Percentiles rank a stretch among this genome's conserved stretches.
phyloP scores from a whole-genome alignment of 345 rosid species.

The Laguncularia racemosa region DNA sequence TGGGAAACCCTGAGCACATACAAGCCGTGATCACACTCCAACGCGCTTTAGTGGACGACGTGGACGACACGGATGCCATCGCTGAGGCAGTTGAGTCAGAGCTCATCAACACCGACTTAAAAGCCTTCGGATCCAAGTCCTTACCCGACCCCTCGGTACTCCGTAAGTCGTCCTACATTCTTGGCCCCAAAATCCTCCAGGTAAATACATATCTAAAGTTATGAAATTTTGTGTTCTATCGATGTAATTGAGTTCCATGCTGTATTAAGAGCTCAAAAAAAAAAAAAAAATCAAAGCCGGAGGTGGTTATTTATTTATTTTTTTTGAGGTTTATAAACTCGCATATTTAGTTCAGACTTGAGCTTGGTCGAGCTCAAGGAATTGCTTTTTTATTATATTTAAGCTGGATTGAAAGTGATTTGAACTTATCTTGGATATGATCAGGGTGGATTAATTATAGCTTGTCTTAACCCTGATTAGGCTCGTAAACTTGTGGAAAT shows the following conservation, averaged over 20 bases:
- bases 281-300: no score
- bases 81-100: constrained; percentile 60
- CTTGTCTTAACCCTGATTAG: no score
- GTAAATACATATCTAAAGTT: constrained; percentile 13
- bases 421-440: no score
- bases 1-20: constrained; percentile 37
- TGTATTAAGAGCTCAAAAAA: neutral
- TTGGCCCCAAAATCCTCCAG: constrained; percentile 82
- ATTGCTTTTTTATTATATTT: no score
- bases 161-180: constrained; percentile 48
- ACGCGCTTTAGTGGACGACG: constrained; percentile 38
- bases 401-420: no score
- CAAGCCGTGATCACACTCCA: constrained; percentile 27
- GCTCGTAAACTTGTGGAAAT: no score
- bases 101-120: constrained; percentile 70
- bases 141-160: constrained; percentile 39
- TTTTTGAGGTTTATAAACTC: no score
- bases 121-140: constrained; percentile 54
- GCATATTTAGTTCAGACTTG: no score
- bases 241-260: neutral
- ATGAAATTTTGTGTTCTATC: neutral
- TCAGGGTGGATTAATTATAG: no score
- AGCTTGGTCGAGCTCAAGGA: no score
- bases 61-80: constrained; percentile 20
- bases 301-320: no score